phyloP scores from a whole-genome alignment of 192 early-diverging fungal genomes.

The Podila epigama region DNA sequence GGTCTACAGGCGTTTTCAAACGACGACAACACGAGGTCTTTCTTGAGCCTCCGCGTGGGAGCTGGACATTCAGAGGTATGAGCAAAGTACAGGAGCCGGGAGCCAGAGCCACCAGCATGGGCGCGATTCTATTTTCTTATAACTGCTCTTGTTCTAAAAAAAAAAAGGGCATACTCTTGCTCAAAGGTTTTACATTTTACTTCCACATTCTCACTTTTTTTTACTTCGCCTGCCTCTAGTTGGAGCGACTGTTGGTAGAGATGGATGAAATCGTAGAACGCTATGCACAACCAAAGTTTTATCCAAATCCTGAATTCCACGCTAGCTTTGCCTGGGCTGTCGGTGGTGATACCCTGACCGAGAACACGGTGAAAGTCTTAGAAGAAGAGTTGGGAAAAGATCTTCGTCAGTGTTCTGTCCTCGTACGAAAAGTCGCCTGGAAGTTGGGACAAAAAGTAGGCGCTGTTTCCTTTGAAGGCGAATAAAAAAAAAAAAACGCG shows the following conservation, averaged over 20 bases:
- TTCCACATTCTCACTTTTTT: background rate
- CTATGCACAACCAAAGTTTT: conserved; percentile 36
- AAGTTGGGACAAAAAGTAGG: conserved; percentile 32
- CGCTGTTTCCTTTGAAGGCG: conserved; percentile 9
- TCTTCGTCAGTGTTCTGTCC: conserved; percentile 18
- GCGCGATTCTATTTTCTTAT: background rate
- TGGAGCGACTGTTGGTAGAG: conserved; percentile 27
- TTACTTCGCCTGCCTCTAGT: background rate
- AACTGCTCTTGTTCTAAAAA: too few relatives aligned
- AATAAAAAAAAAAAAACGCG: background rate
- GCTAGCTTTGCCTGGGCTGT: conserved; percentile 48
- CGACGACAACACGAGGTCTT: conserved; percentile 34
- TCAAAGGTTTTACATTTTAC: background rate
- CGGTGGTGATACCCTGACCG: conserved; percentile 18
- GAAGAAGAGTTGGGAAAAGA: conserved; percentile 15
- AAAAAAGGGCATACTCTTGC: too few relatives aligned
- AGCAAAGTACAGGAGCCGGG: background rate
- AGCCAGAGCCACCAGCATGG: background rate
- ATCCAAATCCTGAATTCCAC: conserved; percentile 31
- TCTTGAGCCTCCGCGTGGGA: conserved; percentile 40
- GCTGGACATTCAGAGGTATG: conserved; percentile 38
- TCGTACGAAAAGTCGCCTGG: conserved; percentile 21
- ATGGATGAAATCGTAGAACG: conserved; percentile 31
- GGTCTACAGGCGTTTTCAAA: conserved; percentile 35
- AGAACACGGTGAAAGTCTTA: conserved; percentile 1